Evolutionary conservation across 495 filamentous ascomycete genomes (phyloP).

Genomic region (Aspergillus steynii): DNA sequence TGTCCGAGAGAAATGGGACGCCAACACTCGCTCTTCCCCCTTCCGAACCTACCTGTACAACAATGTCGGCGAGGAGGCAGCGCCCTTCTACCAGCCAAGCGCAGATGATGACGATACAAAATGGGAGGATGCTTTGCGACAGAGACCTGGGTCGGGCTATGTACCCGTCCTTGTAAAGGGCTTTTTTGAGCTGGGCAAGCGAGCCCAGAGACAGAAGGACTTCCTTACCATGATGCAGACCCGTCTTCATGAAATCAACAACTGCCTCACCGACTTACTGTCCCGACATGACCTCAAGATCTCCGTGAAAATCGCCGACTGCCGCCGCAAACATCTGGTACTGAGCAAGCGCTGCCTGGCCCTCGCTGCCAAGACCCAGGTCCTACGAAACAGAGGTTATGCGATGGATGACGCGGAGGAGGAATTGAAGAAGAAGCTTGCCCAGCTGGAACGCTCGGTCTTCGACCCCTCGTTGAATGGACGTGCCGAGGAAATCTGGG

Average conservation of each 20-base stretch:
- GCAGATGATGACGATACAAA: slow-evolving; percentile 75
- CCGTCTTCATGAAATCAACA: slow-evolving; percentile 91
- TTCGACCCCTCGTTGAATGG: slow-evolving; percentile 84
- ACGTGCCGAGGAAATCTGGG: slow-evolving; percentile 94
- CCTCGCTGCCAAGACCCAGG: slow-evolving; percentile 88
- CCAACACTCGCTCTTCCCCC: slow-evolving; percentile 64
- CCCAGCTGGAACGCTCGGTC: slow-evolving; percentile 68
- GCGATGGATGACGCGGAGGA: slow-evolving; percentile 91
- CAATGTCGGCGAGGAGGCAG: slow-evolving; percentile 72
- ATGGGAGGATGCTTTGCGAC: slow-evolving; percentile 90
- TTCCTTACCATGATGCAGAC: slow-evolving; percentile 71
- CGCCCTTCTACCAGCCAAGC: slow-evolving; percentile 78
- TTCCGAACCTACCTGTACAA: slow-evolving; percentile 97
- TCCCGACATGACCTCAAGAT: slow-evolving; percentile 80
- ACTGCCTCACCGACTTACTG: slow-evolving; percentile 72
- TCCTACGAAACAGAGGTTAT: slow-evolving; percentile 88
- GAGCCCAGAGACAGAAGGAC: slow-evolving; percentile 74
- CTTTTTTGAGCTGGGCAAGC: slow-evolving; percentile 70
- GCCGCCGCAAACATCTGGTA: slow-evolving; percentile 74
- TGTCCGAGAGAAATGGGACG: slow-evolving; percentile 83
- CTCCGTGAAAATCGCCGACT: slow-evolving; percentile 75
- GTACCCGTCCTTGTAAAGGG: slow-evolving; percentile 73
- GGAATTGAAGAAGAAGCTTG: slow-evolving; percentile 80
- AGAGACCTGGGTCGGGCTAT: slow-evolving; percentile 75
- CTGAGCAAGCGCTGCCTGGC: slow-evolving; percentile 79